Evolutionary conservation across 495 filamentous ascomycete species (phyloP), one percentile per base, ranked within the genome.

Genomic region (Diplogelasinospora grovesii): DNA sequence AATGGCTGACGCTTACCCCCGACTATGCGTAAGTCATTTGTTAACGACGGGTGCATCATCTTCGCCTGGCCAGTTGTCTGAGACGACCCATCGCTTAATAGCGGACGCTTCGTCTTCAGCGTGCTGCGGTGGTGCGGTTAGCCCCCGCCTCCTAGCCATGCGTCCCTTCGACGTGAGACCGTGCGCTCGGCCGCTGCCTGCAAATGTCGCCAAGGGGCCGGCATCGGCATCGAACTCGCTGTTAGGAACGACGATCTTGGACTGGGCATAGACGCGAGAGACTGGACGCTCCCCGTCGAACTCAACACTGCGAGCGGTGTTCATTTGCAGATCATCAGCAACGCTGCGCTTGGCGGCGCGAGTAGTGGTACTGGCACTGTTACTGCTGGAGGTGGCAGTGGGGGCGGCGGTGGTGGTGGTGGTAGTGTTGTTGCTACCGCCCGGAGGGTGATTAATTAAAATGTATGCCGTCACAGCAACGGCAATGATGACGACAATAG

Each of bases 401-500:
- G 16, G 11, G 28, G 41, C 7, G 10, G 19, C 20, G 15, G 36
- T n/a, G 25, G 41, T 40, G 4, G 31, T 11, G 13, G 37, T 26
- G 24, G 33, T 13, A 13, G 11, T 32, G 29, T 49, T 39, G 45
- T 28, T 49, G 6, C n/a, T n/a, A 47, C 49, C 4, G 51, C 46
- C 4, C 42, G 39, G 40, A n/a, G n/a, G n/a, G n/a, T n/a, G n/a
- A n/a, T 52, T 61, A 39, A 65, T 53, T 27, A 60, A 40, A 28
- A 74, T 52, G 35, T 74, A 71, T 36, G 65, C 64, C 16, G 68
- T 65, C 8, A 78, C 62, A 15, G 65, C 55, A 39, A 72, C 57
- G 20, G 69, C 71, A 40, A 79, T 64, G 26, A 78, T 64, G 34
- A 67, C 37, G 24, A 75, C 57, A 44, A 75, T 75, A 22, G 58